A percentile compares a stretch with the other conserved stretches of the same genome.
These are phyloP conservation scores for Sporothrix dimorphospora DNA, from an alignment of 2,329 filamentous ascomycete genomes.

Conservation along the genomic window DNA sequence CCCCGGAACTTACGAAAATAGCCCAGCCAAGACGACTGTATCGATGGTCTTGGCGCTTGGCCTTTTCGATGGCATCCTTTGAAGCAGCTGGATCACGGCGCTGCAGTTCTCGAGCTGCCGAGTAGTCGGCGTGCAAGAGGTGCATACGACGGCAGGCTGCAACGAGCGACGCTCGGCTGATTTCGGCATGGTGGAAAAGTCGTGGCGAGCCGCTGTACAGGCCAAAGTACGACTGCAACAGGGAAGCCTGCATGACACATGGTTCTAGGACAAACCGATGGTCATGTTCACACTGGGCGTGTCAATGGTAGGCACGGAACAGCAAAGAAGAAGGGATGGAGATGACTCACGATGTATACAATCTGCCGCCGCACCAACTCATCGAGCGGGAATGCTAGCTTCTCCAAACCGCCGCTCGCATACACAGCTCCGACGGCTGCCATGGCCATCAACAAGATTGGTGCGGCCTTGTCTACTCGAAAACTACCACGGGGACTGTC, in stretches of 20 bases:
- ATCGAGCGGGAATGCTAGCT: conserved; percentile 4
- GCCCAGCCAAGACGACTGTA: conserved; percentile 15
- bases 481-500: conserved; percentile 15
- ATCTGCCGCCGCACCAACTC: conserved; percentile 2
- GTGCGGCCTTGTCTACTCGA: conserved; percentile 11
- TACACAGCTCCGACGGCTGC: conserved; percentile 2
- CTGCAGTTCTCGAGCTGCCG: not conserved
- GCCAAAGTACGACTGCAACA: conserved; percentile 21
- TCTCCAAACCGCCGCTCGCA: not conserved
- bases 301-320: no score
- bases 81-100: not conserved
- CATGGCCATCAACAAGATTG: conserved; percentile 15
- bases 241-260: conserved; percentile 13
- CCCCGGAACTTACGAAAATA: not conserved
- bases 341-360: conserved; percentile 15
- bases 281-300: not conserved
- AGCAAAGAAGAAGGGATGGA: no score
- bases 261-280: conserved; percentile 20
- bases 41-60: conserved; percentile 14
- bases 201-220: conserved; percentile 18
- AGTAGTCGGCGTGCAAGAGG: not conserved
- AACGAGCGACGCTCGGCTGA: conserved; percentile 12
- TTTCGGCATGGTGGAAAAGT: conserved; percentile 8
- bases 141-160: conserved; percentile 9
- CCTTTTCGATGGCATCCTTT: not conserved